Conservation (phyloP, 2,329 filamentous ascomycete species). For the Curvularia verruculosa region DNA sequence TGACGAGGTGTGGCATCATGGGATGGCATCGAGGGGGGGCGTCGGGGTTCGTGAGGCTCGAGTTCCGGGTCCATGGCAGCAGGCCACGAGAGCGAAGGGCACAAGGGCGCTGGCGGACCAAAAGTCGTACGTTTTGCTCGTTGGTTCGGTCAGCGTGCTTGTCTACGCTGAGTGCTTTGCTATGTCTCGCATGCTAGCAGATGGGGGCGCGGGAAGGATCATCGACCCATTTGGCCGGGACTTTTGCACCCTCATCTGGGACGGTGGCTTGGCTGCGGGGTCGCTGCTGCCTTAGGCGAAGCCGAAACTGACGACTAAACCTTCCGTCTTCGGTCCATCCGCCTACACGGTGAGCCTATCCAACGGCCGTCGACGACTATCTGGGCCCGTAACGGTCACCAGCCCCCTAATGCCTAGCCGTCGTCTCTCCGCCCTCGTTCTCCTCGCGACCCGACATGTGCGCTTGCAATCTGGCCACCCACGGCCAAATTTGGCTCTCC, state of each 20-base stretch:
- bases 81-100: too few species aligned
- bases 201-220: conserved; percentile 29
- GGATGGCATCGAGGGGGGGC: background rate
- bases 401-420: conserved; percentile 4
- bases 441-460: background rate
- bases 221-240: conserved; percentile 27
- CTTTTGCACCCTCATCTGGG: conserved; percentile 8
- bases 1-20: background rate
- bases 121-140: background rate
- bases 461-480: conserved; percentile 7
- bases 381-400: conserved; percentile 15
- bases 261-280: conserved; percentile 31
- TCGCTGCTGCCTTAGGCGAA: conserved; percentile 32
- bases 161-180: conserved; percentile 14
- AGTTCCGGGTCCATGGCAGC: conserved; percentile 1
- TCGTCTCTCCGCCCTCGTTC: background rate
- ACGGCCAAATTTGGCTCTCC: conserved; percentile 23
- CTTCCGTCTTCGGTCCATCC: conserved; percentile 17
- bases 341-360: conserved; percentile 31
- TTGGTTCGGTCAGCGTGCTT: conserved; percentile 6
- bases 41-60: conserved; percentile 28
- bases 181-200: conserved; percentile 6
- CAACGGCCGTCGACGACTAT: conserved; percentile 19
- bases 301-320: conserved; percentile 29
- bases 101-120: background rate